Percentiles rank a stretch among this genome's conserved stretches.
These are phyloP conservation scores for Bondarzewia mesenterica DNA, from an alignment of 1,284 basidiomycete species.

Conservation along the genomic window DNA sequence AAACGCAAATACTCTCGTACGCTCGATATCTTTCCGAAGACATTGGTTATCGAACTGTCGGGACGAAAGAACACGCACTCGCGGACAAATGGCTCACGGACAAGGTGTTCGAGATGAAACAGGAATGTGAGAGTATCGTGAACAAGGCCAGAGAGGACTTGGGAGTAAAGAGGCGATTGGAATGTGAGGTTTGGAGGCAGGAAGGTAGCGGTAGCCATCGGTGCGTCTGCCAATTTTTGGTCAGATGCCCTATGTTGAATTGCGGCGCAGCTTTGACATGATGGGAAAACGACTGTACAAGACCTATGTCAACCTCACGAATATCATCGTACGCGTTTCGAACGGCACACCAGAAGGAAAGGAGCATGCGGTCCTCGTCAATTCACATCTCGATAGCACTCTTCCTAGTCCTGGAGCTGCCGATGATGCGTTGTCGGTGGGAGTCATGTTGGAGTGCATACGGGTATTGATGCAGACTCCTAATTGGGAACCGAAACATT, in stretches of 20 bases:
- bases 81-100: slow-evolving; percentile 81
- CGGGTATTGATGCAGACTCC: slow-evolving; percentile 73
- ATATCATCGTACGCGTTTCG: slow-evolving; percentile 85
- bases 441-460: slow-evolving; percentile 88
- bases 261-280: slow-evolving; percentile 65
- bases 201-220: slow-evolving; percentile 79
- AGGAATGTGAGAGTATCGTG: slow-evolving; percentile 49
- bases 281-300: slow-evolving; percentile 84
- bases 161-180: slow-evolving; percentile 47
- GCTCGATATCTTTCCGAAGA: slow-evolving; percentile 68
- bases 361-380: slow-evolving; percentile 80
- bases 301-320: slow-evolving; percentile 82
- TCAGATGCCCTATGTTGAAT: not conserved
- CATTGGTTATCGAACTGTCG: slow-evolving; percentile 90
- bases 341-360: slow-evolving; percentile 71
- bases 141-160: slow-evolving; percentile 20
- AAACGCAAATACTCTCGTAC: slow-evolving; percentile 54
- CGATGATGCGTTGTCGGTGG: slow-evolving; percentile 83
- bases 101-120: slow-evolving; percentile 53
- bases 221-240: slow-evolving; percentile 34
- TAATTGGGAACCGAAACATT: slow-evolving; percentile 68
- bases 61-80: slow-evolving; percentile 80
- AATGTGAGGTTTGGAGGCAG: slow-evolving; percentile 87
- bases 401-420: slow-evolving; percentile 79
- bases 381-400: slow-evolving; percentile 86